Evolutionary conservation across 495 filamentous ascomycete genomes (phyloP).

Genomic region (Neurospora tetraspora): DNA sequence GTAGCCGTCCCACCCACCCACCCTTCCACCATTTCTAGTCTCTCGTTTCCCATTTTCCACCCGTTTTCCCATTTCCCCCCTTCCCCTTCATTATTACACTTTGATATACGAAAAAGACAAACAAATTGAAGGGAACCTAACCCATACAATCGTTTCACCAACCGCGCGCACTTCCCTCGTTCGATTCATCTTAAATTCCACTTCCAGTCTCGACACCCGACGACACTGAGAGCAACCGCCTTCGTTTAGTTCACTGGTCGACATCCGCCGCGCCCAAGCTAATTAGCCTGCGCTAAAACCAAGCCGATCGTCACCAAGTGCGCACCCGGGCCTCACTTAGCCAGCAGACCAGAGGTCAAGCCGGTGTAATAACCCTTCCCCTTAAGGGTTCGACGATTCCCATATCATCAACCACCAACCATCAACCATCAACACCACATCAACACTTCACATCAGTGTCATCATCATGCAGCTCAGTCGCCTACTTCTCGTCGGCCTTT

Average conservation of each 20-base stretch:
- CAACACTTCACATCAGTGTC: slow-evolving; percentile 20
- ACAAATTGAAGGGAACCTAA: background rate
- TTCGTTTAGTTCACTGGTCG: background rate
- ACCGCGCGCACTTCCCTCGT: background rate
- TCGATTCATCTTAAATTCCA: background rate
- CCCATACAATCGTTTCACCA: background rate
- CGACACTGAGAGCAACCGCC: background rate
- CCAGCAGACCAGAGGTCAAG: background rate
- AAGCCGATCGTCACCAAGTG: background rate
- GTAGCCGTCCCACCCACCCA: background rate
- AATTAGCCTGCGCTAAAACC: background rate
- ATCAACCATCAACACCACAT: background rate
- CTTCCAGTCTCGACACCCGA: background rate
- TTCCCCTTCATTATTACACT: background rate
- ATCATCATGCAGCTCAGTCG: slow-evolving; percentile 24
- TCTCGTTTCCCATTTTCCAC: background rate
- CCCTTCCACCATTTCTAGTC: background rate
- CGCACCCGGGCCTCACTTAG: background rate
- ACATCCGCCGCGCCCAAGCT: background rate
- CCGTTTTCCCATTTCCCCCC: background rate
- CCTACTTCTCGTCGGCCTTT: slow-evolving; percentile 31
- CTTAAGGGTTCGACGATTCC: background rate
- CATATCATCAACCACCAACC: background rate
- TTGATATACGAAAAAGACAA: background rate
- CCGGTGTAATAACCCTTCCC: background rate